phyloP scores from a whole-genome alignment of 1,284 basidiomycete genomes.

The Cryptococcus sp. region DNA sequence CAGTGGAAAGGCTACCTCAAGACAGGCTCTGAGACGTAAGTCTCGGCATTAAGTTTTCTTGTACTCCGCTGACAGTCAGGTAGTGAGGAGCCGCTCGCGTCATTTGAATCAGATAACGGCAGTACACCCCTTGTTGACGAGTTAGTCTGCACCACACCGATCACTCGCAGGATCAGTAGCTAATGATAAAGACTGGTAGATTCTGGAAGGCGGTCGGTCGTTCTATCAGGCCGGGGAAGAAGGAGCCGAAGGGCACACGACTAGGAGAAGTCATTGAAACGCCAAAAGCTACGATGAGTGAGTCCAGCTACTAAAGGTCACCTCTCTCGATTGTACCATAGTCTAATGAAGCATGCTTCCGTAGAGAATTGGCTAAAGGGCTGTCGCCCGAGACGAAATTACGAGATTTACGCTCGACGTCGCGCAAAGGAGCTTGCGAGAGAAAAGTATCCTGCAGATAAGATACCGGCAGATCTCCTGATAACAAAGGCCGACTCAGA shows the following conservation, averaged over 20 bases:
- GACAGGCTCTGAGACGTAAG: constrained; percentile 33
- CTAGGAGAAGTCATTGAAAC: constrained; percentile 23
- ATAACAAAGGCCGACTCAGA: constrained; percentile 36
- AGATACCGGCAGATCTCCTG: constrained; percentile 3
- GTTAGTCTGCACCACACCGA: constrained; percentile 10
- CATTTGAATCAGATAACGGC: constrained; percentile 16
- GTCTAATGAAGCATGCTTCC: neutral
- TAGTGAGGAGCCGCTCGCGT: constrained; percentile 22
- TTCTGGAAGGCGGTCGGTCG: constrained; percentile 29
- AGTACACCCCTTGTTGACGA: constrained; percentile 13
- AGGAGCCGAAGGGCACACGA: constrained; percentile 23
- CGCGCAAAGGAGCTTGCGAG: constrained; percentile 20
- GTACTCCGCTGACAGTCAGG: neutral
- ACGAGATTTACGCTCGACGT: constrained; percentile 26
- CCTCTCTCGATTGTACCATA: neutral
- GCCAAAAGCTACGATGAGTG: constrained; percentile 26
- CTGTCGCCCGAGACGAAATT: constrained; percentile 17
- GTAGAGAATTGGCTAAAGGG: constrained; percentile 28
- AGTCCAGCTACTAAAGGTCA: constrained; percentile 5
- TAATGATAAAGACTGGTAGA: constrained; percentile 2
- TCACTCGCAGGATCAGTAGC: too few relatives aligned
- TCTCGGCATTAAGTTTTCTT: neutral
- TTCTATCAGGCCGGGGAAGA: constrained; percentile 6
- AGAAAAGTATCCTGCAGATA: constrained; percentile 4
- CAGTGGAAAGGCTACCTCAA: constrained; percentile 43